These are phyloP conservation scores for Galeopsis tetrahit DNA, from an alignment of 257 asterid species.

Conservation along the genomic window DNA sequence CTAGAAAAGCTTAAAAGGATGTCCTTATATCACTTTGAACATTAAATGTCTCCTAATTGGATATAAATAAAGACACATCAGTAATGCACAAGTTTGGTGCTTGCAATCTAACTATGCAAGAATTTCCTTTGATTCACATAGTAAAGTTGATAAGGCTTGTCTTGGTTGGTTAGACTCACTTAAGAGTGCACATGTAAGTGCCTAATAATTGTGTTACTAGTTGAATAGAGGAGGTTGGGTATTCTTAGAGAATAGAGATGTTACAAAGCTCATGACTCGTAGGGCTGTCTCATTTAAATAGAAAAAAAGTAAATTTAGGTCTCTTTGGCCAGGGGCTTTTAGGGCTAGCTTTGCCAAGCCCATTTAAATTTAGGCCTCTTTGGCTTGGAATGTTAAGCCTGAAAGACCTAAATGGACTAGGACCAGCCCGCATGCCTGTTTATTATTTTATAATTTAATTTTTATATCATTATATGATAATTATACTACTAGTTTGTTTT, in stretches of 20 bases:
- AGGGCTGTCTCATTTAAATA: too few species aligned
- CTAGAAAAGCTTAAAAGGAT: not conserved
- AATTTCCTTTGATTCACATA: not conserved
- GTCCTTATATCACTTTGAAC: conserved; percentile 7
- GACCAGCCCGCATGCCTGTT: not conserved
- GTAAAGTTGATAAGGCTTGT: too few species aligned
- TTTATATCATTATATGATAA: too few species aligned
- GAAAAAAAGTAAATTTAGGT: not conserved
- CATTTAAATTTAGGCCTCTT: not conserved
- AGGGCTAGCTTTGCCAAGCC: not conserved
- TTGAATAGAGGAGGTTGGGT: too few species aligned
- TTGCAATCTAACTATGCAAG: not conserved
- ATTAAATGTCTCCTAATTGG: not conserved
- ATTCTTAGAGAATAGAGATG: too few species aligned
- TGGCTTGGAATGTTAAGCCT: not conserved
- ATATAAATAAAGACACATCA: not conserved
- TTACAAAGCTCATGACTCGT: too few species aligned
- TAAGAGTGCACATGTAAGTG: too few species aligned
- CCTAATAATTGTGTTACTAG: too few species aligned
- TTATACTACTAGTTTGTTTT: too few species aligned
- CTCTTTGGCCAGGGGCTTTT: not conserved
- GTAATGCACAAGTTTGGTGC: not conserved
- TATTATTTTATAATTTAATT: too few species aligned
- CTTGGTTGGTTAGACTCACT: too few species aligned
- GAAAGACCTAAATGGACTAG: not conserved